phyloP scores from a whole-genome alignment of 1,139 yeast genomes.

The Suhomyces bolitotheri region DNA sequence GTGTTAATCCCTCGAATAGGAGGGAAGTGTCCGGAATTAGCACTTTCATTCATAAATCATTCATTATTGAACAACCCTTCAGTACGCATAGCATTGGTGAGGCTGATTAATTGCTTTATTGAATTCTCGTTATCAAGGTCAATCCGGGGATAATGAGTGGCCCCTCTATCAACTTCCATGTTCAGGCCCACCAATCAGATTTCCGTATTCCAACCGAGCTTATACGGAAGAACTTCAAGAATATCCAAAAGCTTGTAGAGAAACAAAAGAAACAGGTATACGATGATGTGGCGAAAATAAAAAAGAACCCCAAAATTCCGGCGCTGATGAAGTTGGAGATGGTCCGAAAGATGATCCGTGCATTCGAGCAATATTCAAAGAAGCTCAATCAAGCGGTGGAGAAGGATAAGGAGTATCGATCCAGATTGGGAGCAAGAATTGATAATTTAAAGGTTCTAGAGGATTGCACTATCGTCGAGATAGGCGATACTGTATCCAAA shows the following conservation, averaged over 20 bases:
- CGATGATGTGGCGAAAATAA: conserved; percentile 39
- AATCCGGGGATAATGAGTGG: no score
- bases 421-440: conserved; percentile 48
- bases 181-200: conserved; percentile 49
- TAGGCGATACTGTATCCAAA: conserved; percentile 1
- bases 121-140: no score
- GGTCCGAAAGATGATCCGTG: conserved; percentile 41
- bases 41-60: no score
- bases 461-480: conserved; percentile 19
- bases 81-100: no score
- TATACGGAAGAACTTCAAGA: conserved; percentile 57
- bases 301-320: conserved; percentile 27
- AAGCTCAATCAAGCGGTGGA: conserved; percentile 40
- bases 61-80: no score
- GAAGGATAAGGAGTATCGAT: conserved; percentile 52
- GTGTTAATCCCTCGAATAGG: no score
- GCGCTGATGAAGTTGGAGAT: conserved; percentile 29
- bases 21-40: no score
- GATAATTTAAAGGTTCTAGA: conserved; percentile 39
- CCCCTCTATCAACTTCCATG: conserved; percentile 43
- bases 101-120: no score
- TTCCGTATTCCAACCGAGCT: conserved; percentile 65
- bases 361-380: conserved; percentile 50
- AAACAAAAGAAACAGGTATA: conserved; percentile 47
- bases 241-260: conserved; percentile 57